Evolutionary conservation across 495 filamentous ascomycete species (phyloP).

Genomic region (Darksidea phi): DNA sequence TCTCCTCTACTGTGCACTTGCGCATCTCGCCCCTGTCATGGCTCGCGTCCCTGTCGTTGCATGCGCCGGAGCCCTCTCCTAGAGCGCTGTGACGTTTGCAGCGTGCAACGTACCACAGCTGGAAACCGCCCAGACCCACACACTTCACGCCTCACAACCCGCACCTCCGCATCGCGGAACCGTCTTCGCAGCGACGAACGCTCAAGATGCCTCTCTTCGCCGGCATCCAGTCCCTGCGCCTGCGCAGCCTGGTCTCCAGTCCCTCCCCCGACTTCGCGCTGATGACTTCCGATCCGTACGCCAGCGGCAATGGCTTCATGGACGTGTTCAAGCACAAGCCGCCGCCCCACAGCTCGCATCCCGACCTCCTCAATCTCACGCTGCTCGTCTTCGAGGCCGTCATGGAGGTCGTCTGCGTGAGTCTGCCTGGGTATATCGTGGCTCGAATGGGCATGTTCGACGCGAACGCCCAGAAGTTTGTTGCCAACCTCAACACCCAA

Average conservation of each 20-base stretch:
- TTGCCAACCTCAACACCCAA: constrained; percentile 89
- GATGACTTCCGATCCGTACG: constrained; percentile 29
- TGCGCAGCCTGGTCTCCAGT: constrained; percentile 16
- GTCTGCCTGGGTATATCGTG: constrained; percentile 90
- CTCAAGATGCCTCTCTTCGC: constrained; percentile 30
- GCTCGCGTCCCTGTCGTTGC: background rate
- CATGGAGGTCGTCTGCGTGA: constrained; percentile 92
- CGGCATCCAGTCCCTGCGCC: constrained; percentile 27
- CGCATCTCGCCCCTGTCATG: background rate
- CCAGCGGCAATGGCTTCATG: constrained; percentile 27
- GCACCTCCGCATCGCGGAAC: too few species aligned
- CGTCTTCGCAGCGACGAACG: background rate
- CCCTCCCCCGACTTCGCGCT: constrained; percentile 16
- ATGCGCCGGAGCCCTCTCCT: background rate
- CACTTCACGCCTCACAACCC: constrained; percentile 20
- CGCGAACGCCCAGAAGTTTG: constrained; percentile 89
- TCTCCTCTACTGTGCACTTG: too few species aligned
- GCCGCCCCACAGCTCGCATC: constrained; percentile 52
- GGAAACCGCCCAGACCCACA: constrained; percentile 2
- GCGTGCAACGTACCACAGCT: background rate
- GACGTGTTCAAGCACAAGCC: constrained; percentile 30
- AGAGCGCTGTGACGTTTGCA: constrained; percentile 1
- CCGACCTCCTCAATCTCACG: constrained; percentile 70
- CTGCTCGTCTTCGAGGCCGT: constrained; percentile 95
- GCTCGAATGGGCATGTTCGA: constrained; percentile 88